These are phyloP conservation scores for Phytophthora kernoviae DNA, from an alignment of 352 stramenopile genomes.

Conservation along the genomic window DNA sequence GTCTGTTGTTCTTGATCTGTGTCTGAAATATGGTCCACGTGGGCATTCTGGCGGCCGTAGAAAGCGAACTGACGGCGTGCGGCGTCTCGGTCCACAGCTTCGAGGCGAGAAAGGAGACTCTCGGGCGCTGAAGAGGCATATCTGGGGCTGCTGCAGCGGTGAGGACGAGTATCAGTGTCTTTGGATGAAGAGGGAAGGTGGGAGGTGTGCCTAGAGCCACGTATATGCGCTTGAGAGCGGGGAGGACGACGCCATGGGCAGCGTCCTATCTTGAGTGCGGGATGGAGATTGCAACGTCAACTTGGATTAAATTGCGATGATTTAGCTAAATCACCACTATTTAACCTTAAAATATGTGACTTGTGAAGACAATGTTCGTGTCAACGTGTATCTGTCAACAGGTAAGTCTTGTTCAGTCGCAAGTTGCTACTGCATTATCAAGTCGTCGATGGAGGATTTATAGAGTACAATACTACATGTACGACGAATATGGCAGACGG, in stretches of 20 bases:
- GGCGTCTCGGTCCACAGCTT: conserved; percentile 29
- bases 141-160: neutral
- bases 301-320: too few species aligned
- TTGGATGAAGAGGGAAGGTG: neutral
- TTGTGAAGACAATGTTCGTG: too few species aligned
- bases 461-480: too few species aligned
- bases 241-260: conserved; percentile 18
- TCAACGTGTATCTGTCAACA: too few species aligned
- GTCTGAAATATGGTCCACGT: conserved; percentile 32
- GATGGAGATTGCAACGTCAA: neutral
- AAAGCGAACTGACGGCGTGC: conserved; percentile 51
- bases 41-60: conserved; percentile 52
- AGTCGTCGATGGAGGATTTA: too few species aligned
- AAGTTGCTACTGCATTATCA: too few species aligned
- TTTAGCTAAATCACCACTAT: too few species aligned
- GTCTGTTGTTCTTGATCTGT: conserved; percentile 5
- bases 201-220: neutral
- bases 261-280: neutral
- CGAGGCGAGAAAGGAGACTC: conserved; percentile 17
- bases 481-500: too few species aligned
- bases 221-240: neutral
- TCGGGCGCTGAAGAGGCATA: neutral
- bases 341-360: too few species aligned
- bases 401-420: too few species aligned
- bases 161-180: conserved; percentile 5